Base-by-base conservation (phyloP, 306 rosid genomes). In the Nissolia schottii region DNA sequence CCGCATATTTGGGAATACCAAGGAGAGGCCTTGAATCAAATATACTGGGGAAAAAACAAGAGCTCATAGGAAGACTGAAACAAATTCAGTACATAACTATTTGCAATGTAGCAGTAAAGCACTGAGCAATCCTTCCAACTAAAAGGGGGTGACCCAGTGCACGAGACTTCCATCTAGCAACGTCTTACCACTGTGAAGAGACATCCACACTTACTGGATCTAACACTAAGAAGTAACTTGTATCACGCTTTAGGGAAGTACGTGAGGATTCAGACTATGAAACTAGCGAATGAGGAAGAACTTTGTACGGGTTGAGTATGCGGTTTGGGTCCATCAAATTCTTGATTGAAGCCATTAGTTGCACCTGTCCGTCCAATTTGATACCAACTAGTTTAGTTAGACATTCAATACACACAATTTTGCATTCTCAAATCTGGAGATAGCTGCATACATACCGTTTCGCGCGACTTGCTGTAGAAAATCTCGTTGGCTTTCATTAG, bases 261-360 rank as follows among this genome's bases (percentile, higher is more conserved):
- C 28, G 35, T 5, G 28, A 51, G 29, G 20, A 34, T 49, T 32
- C 16, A 83, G 29, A 62, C 65, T 76, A 80, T 27, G 93, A 82
- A 66, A 38, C 28, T 59, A 83, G 28, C 19, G 87, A 78, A 71
- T 58, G 81, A 0, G 97, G 98, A 69, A 93, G 96, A 80, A 93
- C 96, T 87, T 93, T 93, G 62, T 93, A 93, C 12, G 98, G 98
- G 76, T 93, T 93, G 78, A 93, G 98, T 76, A 93, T 89, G 75
- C 87, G 89, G 53, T 82, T 77, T 8, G 98, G 94, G 70, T 93
- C 98, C 89, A 93, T 60, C 84, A 91, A 59, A 53, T 86, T 91
- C 94, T 93, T 93, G 80, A 93, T 85, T 32, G 94, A 89, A 70
- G 73, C 85, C 98, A 93, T 93, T 67, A 91, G 29, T 82, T 83